phyloP scores from a whole-genome alignment of 1,284 basidiomycete genomes.

The Austropuccinia psidii region DNA sequence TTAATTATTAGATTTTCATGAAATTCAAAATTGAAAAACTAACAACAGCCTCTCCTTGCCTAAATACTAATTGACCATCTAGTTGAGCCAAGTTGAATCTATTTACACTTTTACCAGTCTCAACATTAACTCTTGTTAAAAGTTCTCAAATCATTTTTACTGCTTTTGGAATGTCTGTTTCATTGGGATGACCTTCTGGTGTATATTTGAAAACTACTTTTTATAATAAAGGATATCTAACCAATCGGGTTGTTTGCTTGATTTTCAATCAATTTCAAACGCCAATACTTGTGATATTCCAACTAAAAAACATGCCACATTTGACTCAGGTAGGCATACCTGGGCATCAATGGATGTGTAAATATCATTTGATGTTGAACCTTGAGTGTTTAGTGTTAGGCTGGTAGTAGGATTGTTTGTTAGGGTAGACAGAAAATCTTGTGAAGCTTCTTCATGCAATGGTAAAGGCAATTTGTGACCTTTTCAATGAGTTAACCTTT shows the following conservation, averaged over 20 bases:
- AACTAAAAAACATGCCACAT: conserved; percentile 24
- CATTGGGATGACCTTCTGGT: conserved; percentile 46
- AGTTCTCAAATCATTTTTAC: conserved; percentile 46
- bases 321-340: conserved; percentile 32
- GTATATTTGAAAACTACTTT: conserved; percentile 45
- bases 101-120: conserved; percentile 47
- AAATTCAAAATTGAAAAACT: too few species aligned
- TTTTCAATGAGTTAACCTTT: too few species aligned
- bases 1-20: too few species aligned
- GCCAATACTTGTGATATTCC: conserved; percentile 23
- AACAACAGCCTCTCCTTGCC: conserved; percentile 47
- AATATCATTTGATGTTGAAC: conserved; percentile 22
- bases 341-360: conserved; percentile 35
- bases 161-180: conserved; percentile 44
- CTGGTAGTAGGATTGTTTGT: conserved; percentile 32
- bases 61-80: conserved; percentile 46
- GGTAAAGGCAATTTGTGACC: too few species aligned
- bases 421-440: too few species aligned
- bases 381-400: background rate
- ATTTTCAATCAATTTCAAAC: conserved; percentile 31
- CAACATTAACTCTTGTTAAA: conserved; percentile 45
- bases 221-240: conserved; percentile 46
- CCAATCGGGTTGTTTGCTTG: conserved; percentile 46
- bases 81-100: conserved; percentile 46
- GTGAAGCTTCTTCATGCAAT: too few species aligned